Evolutionary conservation across 2,329 filamentous ascomycete species (phyloP), one percentile per base, ranked within the genome.

Genomic region (Penicillium janthinellum): DNA sequence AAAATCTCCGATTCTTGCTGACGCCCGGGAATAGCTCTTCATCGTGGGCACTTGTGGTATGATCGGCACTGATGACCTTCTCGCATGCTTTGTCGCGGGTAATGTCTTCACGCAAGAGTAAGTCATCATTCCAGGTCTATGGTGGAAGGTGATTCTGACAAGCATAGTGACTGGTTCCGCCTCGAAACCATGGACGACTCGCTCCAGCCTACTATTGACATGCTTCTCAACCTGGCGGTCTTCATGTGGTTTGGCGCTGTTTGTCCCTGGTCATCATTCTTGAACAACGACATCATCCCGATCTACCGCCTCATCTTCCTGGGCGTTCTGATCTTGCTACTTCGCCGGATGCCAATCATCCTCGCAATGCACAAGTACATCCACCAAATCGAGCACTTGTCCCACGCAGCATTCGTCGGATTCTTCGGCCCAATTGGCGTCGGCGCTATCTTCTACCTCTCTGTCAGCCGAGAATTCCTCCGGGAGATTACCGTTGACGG

Each of bases 371-470:
- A 93, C 71, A 89, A 84, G 67, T 83, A 84, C 60, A 93, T 96
- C 47, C 90, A 85, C 34, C 91, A 96, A 72, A 92, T 96, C 44
- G 85, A 92, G 58, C 82, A 89, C 42, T 75, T 84, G 34, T 84
- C 85, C 4, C 92, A 96, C 66, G 92, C 92, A 1, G 77, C 90
- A 0, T 96, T 96, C 70, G 90, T 95, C 7, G 93, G 93, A 0
- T 96, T 96, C 79, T 97, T 97, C 65, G 93, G 93, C 0, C 93
- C 93, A 0, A 93, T 97, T 57, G 92, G 94, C 2, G 92, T 96
- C 1, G 91, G 90, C 15, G 93, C 92, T 1, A 85, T 96, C 20
- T 97, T 96, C 73, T 96, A 97, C 72, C 82, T 97, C 5, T 96
- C 92, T 70, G 81, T 96, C 62, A 88, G 85, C 42, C 75, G 90